Evolutionary conservation across 1,139 yeast genomes (phyloP), one percentile per base, ranked within the genome.

Genomic region (Suhomyces kunorum): DNA sequence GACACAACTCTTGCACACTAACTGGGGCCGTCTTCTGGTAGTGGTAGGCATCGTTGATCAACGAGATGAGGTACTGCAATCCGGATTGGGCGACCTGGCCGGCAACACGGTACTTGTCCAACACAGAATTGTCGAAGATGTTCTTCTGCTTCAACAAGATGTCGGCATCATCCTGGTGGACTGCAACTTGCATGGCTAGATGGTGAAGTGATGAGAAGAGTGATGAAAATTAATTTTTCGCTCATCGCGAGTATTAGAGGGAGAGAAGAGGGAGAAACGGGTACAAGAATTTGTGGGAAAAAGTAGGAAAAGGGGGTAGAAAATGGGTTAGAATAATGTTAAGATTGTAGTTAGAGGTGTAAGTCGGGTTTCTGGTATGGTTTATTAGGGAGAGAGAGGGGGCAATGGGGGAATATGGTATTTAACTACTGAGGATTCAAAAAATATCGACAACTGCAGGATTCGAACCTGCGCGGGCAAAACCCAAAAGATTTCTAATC

Each of bases 21-120:
- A 78, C 68, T 25, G 48, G 40, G 23, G 73, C 71, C 25, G 66
- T 60, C 36, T 71, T 69, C 37, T 68, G 68, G 46, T 68, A 69
- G 58, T 85, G 94, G 62, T 83, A 86, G 19, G 83, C 75, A 57
- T 80, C 79, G 61, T 84, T 82, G 50, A 90, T 81, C 56, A 87
- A 74, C 41, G 77, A 72, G 30, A 78, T 71, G 41, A 87, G 68
- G 58, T 85, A 84, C 45, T 76, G 70, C 51, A 90, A 70, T 39
- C 89, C 87, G 14, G 96, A 84, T 65, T 89, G 97, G n/a, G 94
- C 72, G 53, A 90, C 82, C 64, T 87, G 90, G 32, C 96, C 98
- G 7, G 96, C 96, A 38, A 81, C 74, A 61, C 95, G 77, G 66
- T 90, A 89, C 65, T 89, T 90, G 52, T 83, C 90, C 35, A 87